Percentiles rank a stretch among this genome's conserved stretches.
phyloP scores from a whole-genome alignment of 306 rosid species.

The Acacia confusa region DNA sequence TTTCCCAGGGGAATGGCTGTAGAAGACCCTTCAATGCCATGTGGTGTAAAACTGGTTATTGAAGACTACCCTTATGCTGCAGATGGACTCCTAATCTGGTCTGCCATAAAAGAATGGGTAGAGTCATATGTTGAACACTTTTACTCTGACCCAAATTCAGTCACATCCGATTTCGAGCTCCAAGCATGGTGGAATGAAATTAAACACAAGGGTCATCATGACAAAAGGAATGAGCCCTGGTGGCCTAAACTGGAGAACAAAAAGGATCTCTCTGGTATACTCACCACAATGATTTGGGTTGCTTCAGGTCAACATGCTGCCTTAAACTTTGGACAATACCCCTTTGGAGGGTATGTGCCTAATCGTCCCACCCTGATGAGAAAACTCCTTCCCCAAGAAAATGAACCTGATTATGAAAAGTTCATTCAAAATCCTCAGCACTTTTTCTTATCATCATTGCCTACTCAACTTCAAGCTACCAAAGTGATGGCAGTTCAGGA shows the following conservation, averaged over 20 bases:
- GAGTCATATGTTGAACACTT: slow-evolving; percentile 68
- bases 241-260: slow-evolving; percentile 82
- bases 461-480: slow-evolving; percentile 97
- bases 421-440: slow-evolving; percentile 73
- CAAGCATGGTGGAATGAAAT: slow-evolving; percentile 94
- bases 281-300: slow-evolving; percentile 79
- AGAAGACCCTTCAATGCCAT: slow-evolving; percentile 73
- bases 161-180: slow-evolving; percentile 72
- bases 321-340: slow-evolving; percentile 93
- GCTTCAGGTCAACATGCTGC: slow-evolving; percentile 98
- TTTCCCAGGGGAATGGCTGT: slow-evolving; percentile 89
- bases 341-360: slow-evolving; percentile 93
- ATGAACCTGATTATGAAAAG: slow-evolving; percentile 56
- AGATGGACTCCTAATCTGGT: slow-evolving; percentile 92
- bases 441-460: slow-evolving; percentile 73
- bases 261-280: slow-evolving; percentile 70
- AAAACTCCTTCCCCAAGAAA: slow-evolving; percentile 78
- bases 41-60: slow-evolving; percentile 77
- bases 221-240: slow-evolving; percentile 85
- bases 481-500: slow-evolving; percentile 99
- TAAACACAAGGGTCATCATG: slow-evolving; percentile 76
- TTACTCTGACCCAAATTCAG: slow-evolving; percentile 64
- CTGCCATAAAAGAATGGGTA: slow-evolving; percentile 93
- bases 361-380: slow-evolving; percentile 90
- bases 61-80: slow-evolving; percentile 97